Base-by-base conservation (phyloP, 371 early-diverging fungal genomes). In the Mucor sp. region DNA sequence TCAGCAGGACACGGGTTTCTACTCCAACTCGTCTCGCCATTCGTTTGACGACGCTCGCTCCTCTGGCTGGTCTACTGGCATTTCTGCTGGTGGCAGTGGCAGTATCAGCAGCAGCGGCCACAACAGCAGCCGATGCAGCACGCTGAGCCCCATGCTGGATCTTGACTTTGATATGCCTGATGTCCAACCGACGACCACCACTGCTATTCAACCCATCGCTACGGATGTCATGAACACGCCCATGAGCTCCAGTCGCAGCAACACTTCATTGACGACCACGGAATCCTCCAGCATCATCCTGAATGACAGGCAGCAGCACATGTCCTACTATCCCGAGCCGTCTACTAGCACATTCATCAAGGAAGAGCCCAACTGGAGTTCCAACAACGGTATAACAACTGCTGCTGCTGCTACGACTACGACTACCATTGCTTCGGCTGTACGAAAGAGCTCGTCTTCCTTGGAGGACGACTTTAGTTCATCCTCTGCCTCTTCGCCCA, bases 401-500 rank as follows among this genome's bases (percentile, higher is more conserved):
- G 21, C 25, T 37, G 33, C 33, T 33, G 8, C 33, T 33, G 27
- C 63, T 39, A 0, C 50, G 11, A 9, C 50, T 27, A 1, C 50
- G 4, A 6, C 50, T 27, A 7, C 33, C 8, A 7, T 12, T 9
- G 39, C 63, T 39, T 35, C 63, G 39, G 50, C 63, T 4, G 27
- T 47, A 4, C 9, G 27, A 55, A 55, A 53, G 19, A 33, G 57
- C 19, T 57, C 33, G 7, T 57, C 57, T 58, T 58, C 41, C 2
- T 1, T 37, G 30, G 71, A 77, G 44, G 78, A 78, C 25, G 72
- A 71, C 21, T 68, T 71, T 15, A 68, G 73, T 2, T 63, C 70
- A n/a, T 70, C 73, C 0, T 73, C 76, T 21, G 72, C 74, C 0
- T 72, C 78, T 14, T 80, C 81, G 1, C 79, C 81, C 30, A 56